These are phyloP conservation scores for Diaporthe capsici DNA, from an alignment of 2,329 filamentous ascomycete genomes.

Conservation along the genomic window DNA sequence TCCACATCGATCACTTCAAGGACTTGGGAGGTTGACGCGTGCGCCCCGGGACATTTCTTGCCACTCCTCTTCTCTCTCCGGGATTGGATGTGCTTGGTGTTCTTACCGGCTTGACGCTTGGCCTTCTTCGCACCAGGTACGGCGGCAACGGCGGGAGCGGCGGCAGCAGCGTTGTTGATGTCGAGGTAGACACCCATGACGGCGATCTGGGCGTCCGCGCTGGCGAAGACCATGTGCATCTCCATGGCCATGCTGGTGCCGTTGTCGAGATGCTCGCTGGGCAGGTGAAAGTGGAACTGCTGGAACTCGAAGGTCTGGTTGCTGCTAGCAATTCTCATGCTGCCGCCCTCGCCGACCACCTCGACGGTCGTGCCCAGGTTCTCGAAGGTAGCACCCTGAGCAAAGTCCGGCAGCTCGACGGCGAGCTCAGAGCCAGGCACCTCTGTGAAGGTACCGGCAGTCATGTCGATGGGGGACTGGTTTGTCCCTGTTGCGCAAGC, in stretches of 20 bases:
- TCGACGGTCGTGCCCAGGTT: constrained; percentile 72
- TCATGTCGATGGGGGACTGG: constrained; percentile 73
- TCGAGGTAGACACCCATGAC: constrained; percentile 62
- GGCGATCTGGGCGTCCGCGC: constrained; percentile 55
- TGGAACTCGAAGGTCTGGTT: constrained; percentile 53
- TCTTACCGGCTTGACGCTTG: constrained; percentile 41
- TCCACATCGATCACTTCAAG: constrained; percentile 39
- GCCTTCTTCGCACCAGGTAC: constrained; percentile 37
- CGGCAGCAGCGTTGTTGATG: constrained; percentile 49
- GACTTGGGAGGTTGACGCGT: constrained; percentile 50
- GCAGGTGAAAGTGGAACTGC: constrained; percentile 67
- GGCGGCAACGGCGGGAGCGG: not conserved
- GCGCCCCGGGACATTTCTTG: too few species aligned
- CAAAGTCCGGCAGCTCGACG: constrained; percentile 58
- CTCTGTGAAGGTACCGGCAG: constrained; percentile 51
- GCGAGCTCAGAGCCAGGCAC: constrained; percentile 50
- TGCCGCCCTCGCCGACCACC: constrained; percentile 62
- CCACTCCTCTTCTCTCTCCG: too few species aligned
- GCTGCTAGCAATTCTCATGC: constrained; percentile 32
- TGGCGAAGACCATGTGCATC: constrained; percentile 72
- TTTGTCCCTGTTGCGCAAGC: constrained; percentile 64
- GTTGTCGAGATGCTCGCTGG: constrained; percentile 62
- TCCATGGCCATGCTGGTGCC: constrained; percentile 64
- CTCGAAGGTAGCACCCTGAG: constrained; percentile 63
- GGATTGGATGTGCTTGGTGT: not conserved